Conservation (phyloP, 257 asterid genomes). For the Parsonsia alboflavescens region DNA sequence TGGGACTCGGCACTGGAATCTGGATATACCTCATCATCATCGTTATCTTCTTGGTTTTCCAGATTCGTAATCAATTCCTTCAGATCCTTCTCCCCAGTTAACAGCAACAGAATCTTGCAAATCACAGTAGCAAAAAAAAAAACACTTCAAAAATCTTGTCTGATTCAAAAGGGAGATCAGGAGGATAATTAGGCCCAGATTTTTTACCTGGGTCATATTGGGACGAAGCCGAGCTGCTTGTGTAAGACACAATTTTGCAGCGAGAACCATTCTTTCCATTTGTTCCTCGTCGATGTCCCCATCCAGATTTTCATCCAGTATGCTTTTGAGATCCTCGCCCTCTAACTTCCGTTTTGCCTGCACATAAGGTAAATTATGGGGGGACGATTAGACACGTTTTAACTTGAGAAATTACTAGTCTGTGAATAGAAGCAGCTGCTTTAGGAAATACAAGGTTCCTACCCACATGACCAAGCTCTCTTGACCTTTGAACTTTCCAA, state of each 20-base stretch:
- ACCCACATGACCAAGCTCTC: constrained; percentile 95
- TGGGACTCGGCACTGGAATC: constrained; percentile 79
- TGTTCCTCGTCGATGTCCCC: constrained; percentile 40
- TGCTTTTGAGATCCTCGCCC: constrained; percentile 45
- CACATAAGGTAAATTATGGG: neutral
- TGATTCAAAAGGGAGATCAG: neutral
- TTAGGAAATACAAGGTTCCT: too few relatives aligned
- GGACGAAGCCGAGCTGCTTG: constrained; percentile 90
- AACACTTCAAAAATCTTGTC: neutral
- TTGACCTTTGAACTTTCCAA: constrained; percentile 54
- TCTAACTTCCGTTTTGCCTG: constrained; percentile 82
- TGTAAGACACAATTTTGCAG: constrained; percentile 71
- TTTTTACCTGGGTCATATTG: constrained; percentile 58
- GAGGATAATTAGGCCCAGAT: neutral
- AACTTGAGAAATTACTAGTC: too few relatives aligned
- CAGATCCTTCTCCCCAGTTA: constrained; percentile 44
- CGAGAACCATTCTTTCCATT: constrained; percentile 64
- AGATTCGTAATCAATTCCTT: constrained; percentile 15
- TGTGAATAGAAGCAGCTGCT: too few relatives aligned
- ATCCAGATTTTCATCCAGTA: constrained; percentile 63
- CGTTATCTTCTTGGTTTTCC: constrained; percentile 38
- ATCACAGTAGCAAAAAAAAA: neutral
- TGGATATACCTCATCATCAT: constrained; percentile 89
- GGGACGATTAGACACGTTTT: neutral
- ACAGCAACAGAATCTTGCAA: constrained; percentile 48